Conservation (phyloP, 371 early-diverging fungal species). For the Mucor velutinosus region DNA sequence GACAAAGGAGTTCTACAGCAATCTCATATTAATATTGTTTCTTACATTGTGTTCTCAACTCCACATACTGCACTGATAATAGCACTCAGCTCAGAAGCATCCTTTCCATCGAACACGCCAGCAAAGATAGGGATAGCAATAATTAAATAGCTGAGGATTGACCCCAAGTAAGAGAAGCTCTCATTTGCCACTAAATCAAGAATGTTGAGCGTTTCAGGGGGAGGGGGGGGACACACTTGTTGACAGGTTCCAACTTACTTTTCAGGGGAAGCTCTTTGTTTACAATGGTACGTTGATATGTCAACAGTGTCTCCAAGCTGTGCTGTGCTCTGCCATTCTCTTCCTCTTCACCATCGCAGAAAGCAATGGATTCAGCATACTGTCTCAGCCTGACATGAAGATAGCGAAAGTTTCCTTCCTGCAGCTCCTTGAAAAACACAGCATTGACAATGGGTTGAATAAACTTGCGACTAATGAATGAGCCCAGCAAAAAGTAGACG, state of each 20-base stretch:
- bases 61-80: conserved; percentile 71
- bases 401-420: conserved; percentile 83
- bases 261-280: conserved; percentile 66
- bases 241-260: conserved; percentile 36
- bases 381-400: conserved; percentile 75
- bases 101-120: conserved; percentile 72
- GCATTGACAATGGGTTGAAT: conserved; percentile 77
- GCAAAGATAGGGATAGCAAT: conserved; percentile 83
- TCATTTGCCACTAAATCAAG: conserved; percentile 57
- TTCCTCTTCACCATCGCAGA: conserved; percentile 71
- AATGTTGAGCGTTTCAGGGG: background rate
- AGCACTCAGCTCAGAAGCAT: conserved; percentile 67
- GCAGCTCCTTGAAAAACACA: conserved; percentile 73
- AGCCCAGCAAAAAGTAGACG: conserved; percentile 72
- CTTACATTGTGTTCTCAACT: background rate
- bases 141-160: conserved; percentile 81
- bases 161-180: conserved; percentile 77
- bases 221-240: no score
- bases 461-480: conserved; percentile 57
- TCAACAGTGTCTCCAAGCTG: conserved; percentile 56
- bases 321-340: conserved; percentile 60
- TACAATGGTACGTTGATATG: conserved; percentile 62
- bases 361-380: conserved; percentile 80
- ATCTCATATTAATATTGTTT: background rate
- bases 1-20: conserved; percentile 67